phyloP scores from a whole-genome alignment of 257 asterid species.

The Osmanthus fragrans region DNA sequence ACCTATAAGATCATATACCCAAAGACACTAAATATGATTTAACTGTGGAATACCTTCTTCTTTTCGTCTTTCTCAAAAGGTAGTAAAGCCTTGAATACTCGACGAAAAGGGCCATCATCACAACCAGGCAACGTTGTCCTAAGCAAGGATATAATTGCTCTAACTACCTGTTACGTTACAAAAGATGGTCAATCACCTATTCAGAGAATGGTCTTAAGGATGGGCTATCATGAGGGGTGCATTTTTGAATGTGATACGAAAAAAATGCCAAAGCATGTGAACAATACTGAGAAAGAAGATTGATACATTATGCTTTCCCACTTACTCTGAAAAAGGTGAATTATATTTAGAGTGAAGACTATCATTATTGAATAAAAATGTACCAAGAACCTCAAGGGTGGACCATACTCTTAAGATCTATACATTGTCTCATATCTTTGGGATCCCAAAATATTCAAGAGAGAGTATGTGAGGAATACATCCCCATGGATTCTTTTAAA shows the following conservation, averaged over 20 bases:
- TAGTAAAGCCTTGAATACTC: slow-evolving; percentile 79
- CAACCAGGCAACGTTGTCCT: slow-evolving; percentile 85
- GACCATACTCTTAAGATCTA: background rate
- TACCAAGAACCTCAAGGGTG: background rate
- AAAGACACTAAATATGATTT: slow-evolving; percentile 17
- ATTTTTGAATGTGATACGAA: slow-evolving; percentile 10
- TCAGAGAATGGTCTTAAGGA: slow-evolving; percentile 23
- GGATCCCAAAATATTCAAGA: background rate
- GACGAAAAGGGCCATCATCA: slow-evolving; percentile 73
- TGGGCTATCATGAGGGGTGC: slow-evolving; percentile 20
- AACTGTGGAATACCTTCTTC: slow-evolving; percentile 59
- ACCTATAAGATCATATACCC: slow-evolving; percentile 11
- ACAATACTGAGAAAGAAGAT: background rate
- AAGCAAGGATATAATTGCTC: slow-evolving; percentile 80
- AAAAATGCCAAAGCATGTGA: slow-evolving; percentile 8
- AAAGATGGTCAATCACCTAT: slow-evolving; percentile 32
- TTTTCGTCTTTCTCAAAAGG: slow-evolving; percentile 84
- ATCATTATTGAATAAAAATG: background rate
- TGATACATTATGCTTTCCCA: background rate
- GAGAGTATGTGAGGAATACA: background rate
- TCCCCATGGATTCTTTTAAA: background rate
- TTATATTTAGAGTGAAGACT: background rate
- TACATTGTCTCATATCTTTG: background rate
- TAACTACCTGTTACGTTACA: slow-evolving; percentile 59
- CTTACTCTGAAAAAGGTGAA: background rate